Evolutionary conservation across 208 protist species (phyloP).

Genomic region (Acanthamoeba castellanii): DNA sequence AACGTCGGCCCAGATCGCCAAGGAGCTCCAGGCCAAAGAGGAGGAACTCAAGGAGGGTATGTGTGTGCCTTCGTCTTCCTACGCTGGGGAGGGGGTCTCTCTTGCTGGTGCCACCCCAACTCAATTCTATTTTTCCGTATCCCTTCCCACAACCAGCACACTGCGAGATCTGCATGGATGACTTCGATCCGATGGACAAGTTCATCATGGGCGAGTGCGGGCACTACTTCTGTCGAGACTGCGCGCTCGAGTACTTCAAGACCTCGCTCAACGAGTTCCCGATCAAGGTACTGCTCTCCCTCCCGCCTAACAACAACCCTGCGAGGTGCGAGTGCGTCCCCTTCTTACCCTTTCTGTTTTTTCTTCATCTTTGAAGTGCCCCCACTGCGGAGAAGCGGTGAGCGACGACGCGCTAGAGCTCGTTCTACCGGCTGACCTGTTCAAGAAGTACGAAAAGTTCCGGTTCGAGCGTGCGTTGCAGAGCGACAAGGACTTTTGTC

Average conservation of each 20-base stretch:
- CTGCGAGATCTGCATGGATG: slow-evolving; percentile 64
- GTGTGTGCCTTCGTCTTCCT: neutral
- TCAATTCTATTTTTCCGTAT: neutral
- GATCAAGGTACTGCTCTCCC: neutral
- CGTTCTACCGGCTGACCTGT: slow-evolving; percentile 45
- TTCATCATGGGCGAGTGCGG: slow-evolving; percentile 67
- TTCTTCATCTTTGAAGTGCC: neutral
- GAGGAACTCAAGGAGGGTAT: slow-evolving; percentile 61
- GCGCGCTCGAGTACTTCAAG: slow-evolving; percentile 65
- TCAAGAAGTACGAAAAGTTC: slow-evolving; percentile 72
- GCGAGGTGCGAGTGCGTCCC: too few relatives aligned
- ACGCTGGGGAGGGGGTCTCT: neutral
- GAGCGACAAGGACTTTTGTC: slow-evolving; percentile 60
- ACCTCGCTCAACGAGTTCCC: slow-evolving; percentile 49
- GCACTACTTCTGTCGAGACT: slow-evolving; percentile 64
- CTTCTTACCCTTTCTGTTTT: too few relatives aligned
- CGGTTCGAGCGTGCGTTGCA: slow-evolving; percentile 59
- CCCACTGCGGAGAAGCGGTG: slow-evolving; percentile 12
- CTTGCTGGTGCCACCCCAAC: neutral
- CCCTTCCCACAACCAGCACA: neutral
- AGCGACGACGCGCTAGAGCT: slow-evolving; percentile 69
- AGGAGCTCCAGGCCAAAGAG: slow-evolving; percentile 63
- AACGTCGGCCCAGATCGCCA: slow-evolving; percentile 8
- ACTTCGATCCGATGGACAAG: slow-evolving; percentile 72
- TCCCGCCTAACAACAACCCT: neutral